Conservation (phyloP, 2,329 filamentous ascomycete species). For the Pestalotiopsis sp. region DNA sequence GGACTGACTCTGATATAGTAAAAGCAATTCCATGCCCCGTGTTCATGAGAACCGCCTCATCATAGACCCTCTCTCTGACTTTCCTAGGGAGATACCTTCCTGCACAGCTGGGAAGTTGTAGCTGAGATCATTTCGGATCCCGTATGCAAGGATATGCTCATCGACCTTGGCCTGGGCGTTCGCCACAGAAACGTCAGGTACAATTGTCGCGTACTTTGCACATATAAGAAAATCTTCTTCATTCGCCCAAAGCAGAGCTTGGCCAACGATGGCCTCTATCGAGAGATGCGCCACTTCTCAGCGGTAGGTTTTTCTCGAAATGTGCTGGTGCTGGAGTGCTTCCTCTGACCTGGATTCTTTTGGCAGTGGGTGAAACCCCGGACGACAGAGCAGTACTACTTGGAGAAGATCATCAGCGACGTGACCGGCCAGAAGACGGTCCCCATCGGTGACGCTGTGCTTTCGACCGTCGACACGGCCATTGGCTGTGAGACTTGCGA, state of each 20-base stretch:
- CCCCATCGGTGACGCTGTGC: slow-evolving; percentile 42
- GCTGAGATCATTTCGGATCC: slow-evolving; percentile 61
- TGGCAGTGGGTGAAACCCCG: slow-evolving; percentile 40
- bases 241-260: slow-evolving; percentile 75
- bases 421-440: slow-evolving; percentile 37
- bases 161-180: slow-evolving; percentile 66
- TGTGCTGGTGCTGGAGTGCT: not conserved
- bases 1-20: not conserved
- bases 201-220: slow-evolving; percentile 67
- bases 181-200: slow-evolving; percentile 64
- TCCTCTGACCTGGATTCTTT: slow-evolving; percentile 31
- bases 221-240: slow-evolving; percentile 69
- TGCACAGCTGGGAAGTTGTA: slow-evolving; percentile 66
- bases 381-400: slow-evolving; percentile 39
- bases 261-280: slow-evolving; percentile 69
- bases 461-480: slow-evolving; percentile 41
- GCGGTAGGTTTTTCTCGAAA: slow-evolving; percentile 29
- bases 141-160: slow-evolving; percentile 65
- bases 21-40: not conserved
- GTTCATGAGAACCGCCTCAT: not conserved
- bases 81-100: slow-evolving; percentile 47
- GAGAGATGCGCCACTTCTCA: slow-evolving; percentile 58
- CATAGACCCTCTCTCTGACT: not conserved
- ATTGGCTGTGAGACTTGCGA: slow-evolving; percentile 38
- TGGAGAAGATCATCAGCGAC: slow-evolving; percentile 32